Base-by-base conservation (phyloP, 2,329 filamentous ascomycete species). In the Aspergillus luchuensis region DNA sequence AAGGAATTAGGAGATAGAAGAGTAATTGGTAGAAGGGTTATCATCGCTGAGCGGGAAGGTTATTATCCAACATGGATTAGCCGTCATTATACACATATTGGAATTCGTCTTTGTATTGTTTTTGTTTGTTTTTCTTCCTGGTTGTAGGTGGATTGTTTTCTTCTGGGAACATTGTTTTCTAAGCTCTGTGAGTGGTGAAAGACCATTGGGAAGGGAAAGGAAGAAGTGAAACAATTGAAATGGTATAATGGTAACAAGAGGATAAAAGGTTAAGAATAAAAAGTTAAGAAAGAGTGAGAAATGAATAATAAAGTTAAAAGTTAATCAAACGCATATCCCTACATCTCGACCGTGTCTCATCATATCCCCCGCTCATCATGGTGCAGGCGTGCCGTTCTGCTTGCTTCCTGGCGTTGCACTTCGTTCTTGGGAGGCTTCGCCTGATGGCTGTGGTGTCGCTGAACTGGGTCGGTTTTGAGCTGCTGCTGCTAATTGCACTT, bases 321-420 rank as follows among this genome's bases (percentile, higher is more conserved):
- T 45, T 21, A 50, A 50, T 30, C 30, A 61, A 49, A 55, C 50
- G n/a, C 11, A 53, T 41, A 57, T 58, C 15, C 38, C 41, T 43
- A 58, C 49, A 52, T 48, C 15, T 38, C 45, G n/a, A 52, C 49
- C 58, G 15, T 49, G 36, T 33, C 23, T 23, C 49, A 15, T 59
- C 56, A 33, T 21, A n/a, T 58, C 41, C 8, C 33, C 33, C 33
- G 25, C 38, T 67, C 58, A 72, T 66, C 65, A 67, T 25, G 65
- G 65, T 11, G 71, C 66, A 10, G 71, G 70, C 1, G 71, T 74
- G 25, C 72, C 71, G 28, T 72, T 75, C 45, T 68, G 70, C 53
- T 69, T 74, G 61, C 65, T 72, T 30, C 67, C 69, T 17, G 75
- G 74, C 10, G 74, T 76, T 13, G 70, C 65, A 58, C 74, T 76